Base-by-base conservation (phyloP, 2,329 filamentous ascomycete genomes). In the Onygenales sp. region DNA sequence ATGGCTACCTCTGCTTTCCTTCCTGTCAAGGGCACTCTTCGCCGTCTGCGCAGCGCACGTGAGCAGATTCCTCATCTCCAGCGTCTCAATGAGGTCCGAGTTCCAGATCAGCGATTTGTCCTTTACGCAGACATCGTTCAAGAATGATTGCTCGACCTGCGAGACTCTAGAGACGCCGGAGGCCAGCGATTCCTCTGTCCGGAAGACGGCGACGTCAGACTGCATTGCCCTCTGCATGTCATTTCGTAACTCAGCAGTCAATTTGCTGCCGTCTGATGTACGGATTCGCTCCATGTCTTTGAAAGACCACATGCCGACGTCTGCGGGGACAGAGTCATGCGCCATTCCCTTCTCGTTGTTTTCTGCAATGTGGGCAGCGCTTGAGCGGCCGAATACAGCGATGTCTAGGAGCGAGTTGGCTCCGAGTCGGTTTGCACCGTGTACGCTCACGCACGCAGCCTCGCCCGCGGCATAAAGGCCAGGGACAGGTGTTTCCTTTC, bases 101-200 rank as follows among this genome's bases (percentile, higher is more conserved):
- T 95, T 95, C 90, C 89, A 95, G 76, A 95, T 95, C 88, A 95
- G 93, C 78, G 86, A 90, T 71, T 89, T 85, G 73, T 95, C 89
- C 80, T 93, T 92, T 74, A 87, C 93, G 66, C 88, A 87, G 60
- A 95, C 84, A 63, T 94, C 77, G 62, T 78, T 57, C 46, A 53
- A 73, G 74, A 86, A 95, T 61, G 76, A 79, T 63, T 80, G 72
- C 69, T 95, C 89, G 61, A 95, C 88, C 61, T 88, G 82, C 57
- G 74, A 81, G 70, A 95, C 91, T 75, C 82, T 88, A 71, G 78
- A 78, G 56, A 93, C 87, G 78, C 89, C 89, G 71, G 92, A 85
- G 61, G 93, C 86, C 66, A 95, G 80, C 57, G 83, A 87, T 71
- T 92, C 85, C 60, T 93, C 87, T 34, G 86, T 93, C 65, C 90